Evolutionary conservation across 192 early-diverging fungal species (phyloP).

Genomic region (Gonapodya sp.): DNA sequence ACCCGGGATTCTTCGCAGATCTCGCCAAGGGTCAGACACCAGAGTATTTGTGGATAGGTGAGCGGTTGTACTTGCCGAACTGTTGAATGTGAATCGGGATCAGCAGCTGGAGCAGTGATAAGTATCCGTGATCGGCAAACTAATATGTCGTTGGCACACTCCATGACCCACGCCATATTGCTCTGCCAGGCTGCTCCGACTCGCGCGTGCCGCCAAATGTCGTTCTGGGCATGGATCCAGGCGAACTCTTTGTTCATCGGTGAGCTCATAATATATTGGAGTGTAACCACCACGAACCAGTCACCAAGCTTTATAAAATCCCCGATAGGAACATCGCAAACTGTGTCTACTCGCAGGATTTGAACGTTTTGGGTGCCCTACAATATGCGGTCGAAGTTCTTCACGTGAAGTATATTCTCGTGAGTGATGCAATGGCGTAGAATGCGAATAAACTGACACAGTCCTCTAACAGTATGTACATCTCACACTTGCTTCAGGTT

Average conservation of each 20-base stretch:
- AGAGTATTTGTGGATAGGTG: constrained; percentile 74
- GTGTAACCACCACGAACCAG: no score
- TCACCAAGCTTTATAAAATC: no score
- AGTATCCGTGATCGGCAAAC: neutral
- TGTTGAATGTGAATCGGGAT: neutral
- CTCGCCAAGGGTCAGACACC: constrained; percentile 70
- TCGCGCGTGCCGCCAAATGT: constrained; percentile 79
- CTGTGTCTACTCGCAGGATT: constrained; percentile 68
- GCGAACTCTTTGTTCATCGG: constrained; percentile 90
- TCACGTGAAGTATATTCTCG: constrained; percentile 84
- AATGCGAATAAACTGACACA: no score
- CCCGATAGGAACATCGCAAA: constrained; percentile 79
- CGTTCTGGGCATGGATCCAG: constrained; percentile 38
- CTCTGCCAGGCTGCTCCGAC: constrained; percentile 69
- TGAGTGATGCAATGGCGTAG: constrained; percentile 20
- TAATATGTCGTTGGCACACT: neutral
- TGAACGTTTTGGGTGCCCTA: constrained; percentile 73
- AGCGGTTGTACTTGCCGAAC: neutral
- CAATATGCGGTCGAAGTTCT: constrained; percentile 89
- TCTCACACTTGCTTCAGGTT: neutral
- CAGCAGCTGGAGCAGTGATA: neutral
- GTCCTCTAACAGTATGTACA: no score
- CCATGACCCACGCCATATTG: neutral
- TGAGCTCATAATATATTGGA: neutral
- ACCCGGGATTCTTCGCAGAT: constrained; percentile 63